Evolutionary conservation across 129 eudicot species (phyloP), one percentile per base, ranked within the genome.

Genomic region (Chrysanthemum makinoi): DNA sequence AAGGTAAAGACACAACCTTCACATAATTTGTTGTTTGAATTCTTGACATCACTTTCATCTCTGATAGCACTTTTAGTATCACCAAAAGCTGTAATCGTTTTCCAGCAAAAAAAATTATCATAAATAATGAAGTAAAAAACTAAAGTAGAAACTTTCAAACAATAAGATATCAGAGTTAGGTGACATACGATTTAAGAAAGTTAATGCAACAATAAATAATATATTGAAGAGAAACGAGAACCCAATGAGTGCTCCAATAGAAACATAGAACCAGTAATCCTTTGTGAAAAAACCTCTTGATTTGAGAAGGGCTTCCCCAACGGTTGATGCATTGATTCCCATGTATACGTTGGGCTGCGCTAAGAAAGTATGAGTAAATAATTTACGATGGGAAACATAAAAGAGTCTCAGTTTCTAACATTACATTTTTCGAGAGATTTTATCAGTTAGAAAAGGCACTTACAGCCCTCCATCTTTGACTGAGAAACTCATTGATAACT

Each of bases 201-300:
- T 80, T 48, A 91, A 83, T 5, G 97, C 92, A 20, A 81, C 12
- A 46, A 80, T 84, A 69, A 86, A 91, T 70, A 76, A 69, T 74
- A 91, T 62, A 69, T 91, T 91, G 93, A 88, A 88, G 81, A 91
- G 83, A 77, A 88, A 35, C 18, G 96, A 84, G 74, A 88, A 91
- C 24, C 85, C 97, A 30, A 88, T 83, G 59, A 91, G 87, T 52
- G 83, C 97, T 65, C 78, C 75, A 3, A 88, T 67, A 70, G 87
- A 83, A 15, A 91, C 66, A 91, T 89, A 84, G 75, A 61, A 91
- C 90, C 82, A 78, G 53, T 88, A 84, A 30, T 91, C 88, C 44
- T 86, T 81, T 13, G 61, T 52, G 62, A 75, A 88, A 76, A 91
- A 84, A 66, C 91, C 86, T 72, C 91, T 84, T 73, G 86, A 62